Base-by-base conservation (phyloP, 2,329 filamentous ascomycete species). In the Claviceps fusiformis region DNA sequence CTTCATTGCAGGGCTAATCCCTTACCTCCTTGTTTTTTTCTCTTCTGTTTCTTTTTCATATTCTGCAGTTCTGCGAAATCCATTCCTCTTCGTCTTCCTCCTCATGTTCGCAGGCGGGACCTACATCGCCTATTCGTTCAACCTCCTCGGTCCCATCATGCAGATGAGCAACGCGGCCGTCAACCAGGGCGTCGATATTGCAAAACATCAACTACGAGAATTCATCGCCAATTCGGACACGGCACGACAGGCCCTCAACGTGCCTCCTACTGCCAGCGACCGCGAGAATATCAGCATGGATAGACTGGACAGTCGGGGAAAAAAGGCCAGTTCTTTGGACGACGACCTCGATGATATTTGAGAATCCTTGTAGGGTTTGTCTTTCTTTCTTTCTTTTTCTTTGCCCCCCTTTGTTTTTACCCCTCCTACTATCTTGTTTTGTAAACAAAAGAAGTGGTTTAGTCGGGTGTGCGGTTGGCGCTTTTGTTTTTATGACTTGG, bases 141-240 rank as follows among this genome's bases (percentile, higher is more conserved):
- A 97, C 68, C 82, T 98, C 17, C 91, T 95, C 73, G 93, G 93
- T 0, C 93, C 93, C 0, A 97, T 98, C 77, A 76, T 95, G 62
- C 90, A 95, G 66, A 96, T 98, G 89, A 81, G 83, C 61, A 93
- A 93, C 62, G 93, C 93, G 15, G 93, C 93, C 4, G 85, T 83
- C 50, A 78, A 79, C 59, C 93, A 98, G 72, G 93, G 88, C 8
- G 65, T 95, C 35, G 89, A 95, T 62, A 89, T 98, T 61, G 88
- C 89, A 66, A 96, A 95, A 75, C 86, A 93, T 73, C 85, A 87
- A 63, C 80, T 97, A 50, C 82, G 92, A 29, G 89, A 95, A 37
- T 96, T 96, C 65, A 77, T 97, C 56, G 88, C 91, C 72, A 86
- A 81, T 63, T 89, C 85, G n/a, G 89, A 95, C 62, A 86, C 86